Evolutionary conservation across 2,329 filamentous ascomycete species (phyloP), one percentile per base, ranked within the genome.

Genomic region (Diaporthe sp.): DNA sequence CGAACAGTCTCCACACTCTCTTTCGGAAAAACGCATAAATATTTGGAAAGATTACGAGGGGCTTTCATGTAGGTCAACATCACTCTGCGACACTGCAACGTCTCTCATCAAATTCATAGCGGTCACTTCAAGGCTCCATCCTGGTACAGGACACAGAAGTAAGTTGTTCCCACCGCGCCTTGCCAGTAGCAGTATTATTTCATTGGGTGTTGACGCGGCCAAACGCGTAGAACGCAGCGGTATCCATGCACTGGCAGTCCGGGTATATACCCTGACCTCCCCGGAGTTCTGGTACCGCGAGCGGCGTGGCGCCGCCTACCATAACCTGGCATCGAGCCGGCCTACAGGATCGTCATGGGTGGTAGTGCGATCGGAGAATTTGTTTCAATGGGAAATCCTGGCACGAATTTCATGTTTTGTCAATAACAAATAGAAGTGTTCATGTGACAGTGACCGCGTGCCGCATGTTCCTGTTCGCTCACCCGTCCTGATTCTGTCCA

Each of bases 301-400:
- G 22, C 44, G 63, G 44, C 13, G 63, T 51, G 63, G 47, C 61
- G 44, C 63, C 63, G 63, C 32, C 32, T 5, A 15, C n/a, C 22
- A 8, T n/a, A 19, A 68, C 63, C 63, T 53, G 47, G 63, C 61
- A 66, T 12, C 8, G 63, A 53, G 30, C 22, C 27, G 22, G 42
- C 42, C 42, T 10, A 51, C 15, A 51, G 32, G 9, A 25, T 68
- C 8, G 6, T 7, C n/a, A 53, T 37, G 13, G 32, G 19, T 15
- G 32, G n/a, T 51, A 39, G 44, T 35, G 63, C 17, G 47, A 53
- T 68, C 63, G 63, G 63, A 53, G 32, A 51, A 63, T 44, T 63
- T 27, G 13, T 42, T 17, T 15, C n/a, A 27, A 39, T 22, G 27
- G n/a, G 5, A 39, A 39, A 37, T 27, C 47, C 32, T 22, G 63